Evolutionary conservation across 805 yeast genomes (phyloP), one percentile per base, ranked within the genome.

Genomic region (Spathaspora hagerdaliae): DNA sequence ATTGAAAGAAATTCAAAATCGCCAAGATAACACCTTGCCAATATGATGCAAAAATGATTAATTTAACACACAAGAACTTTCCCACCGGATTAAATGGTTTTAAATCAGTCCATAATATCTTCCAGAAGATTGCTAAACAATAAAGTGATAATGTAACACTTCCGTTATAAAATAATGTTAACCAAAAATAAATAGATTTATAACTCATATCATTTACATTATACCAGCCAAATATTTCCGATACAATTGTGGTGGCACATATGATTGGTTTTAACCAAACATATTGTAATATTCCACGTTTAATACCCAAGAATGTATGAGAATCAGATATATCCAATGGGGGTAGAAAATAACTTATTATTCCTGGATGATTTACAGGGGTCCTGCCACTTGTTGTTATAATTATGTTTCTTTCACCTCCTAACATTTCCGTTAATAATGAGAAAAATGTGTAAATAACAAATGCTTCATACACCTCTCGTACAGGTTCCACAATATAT

Each of bases 41-140:
- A 61, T 90, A 94, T n/a, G 96, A 87, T 24, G 97, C 98, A 73
- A 94, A 94, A 41, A 94, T 91, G 44, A 94, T 89, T 51, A 90
- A 74, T 59, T 94, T 94, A 39, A 94, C 96, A 67, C 97, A 90
- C 35, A 94, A 62, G 61, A 94, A 94, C 65, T 91, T 91, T 9
- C 95, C 90, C 78, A 94, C 82, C 3, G 98, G 98, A 44, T 87
- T 78, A 68, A 84, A 91, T 1, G 84, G 86, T 43, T 70, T 75
- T 53, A 94, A 73, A 55, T 91, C 97, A 2, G 59, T 60, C 67
- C 86, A 82, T n/a, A 94, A 71, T 53, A 96, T 87, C 59, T 81
- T 84, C 99, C 99, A 94, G 63, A 94, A 94, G 42, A 90, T 68
- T 0, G 96, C 97, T 51, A 94, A 67, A 46, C 87, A 81, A 61